Evolutionary conservation across 2,329 filamentous ascomycete species (phyloP), one percentile per base, ranked within the genome.

Genomic region (Cladosporium velox): DNA sequence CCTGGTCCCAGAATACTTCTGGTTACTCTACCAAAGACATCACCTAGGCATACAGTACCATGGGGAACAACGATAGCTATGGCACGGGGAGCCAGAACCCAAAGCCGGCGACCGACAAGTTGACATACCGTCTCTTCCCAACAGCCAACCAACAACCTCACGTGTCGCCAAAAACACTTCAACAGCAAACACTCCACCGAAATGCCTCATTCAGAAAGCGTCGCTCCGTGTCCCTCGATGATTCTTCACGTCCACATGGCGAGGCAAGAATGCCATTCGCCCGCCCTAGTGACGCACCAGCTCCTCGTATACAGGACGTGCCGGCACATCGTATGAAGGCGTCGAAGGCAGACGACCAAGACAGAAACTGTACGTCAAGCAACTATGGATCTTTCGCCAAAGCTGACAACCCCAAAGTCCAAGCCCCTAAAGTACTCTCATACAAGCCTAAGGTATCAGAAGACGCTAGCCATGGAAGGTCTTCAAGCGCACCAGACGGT

Each of bases 201-300:
- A 44, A 35, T 47, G 28, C 24, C 35, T 64, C 61, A 3, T 30
- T 64, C 51, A 55, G 15, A 10, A 64, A 64, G 21, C 61, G 61
- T 47, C 61, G 61, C 35, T 64, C 61, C 15, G 61, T 24, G 18
- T 64, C 61, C 10, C 61, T 64, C 34, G 61, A 64, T 47, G 61
- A 64, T 11, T 30, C 51, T 18, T 30, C 35, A 12, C 51, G 49
- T 7, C 34, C 51, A 28, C 28, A 52, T 44, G 51, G 28, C 21
- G 32, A 44, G 11, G 38, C 61, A 21, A 57, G 51, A 21, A 44
- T 28, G 30, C 61, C 61, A 24, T 55, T 55, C 28, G 6, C 61
- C 7, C 61, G 61, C 3, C 51, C 49, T 18, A 38, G 51, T 10
- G 35, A 55, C n/a, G 38, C 51, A 55, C 61, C 61, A 14, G 61